Evolutionary conservation across 208 protist species (phyloP).

Genomic region (Leishmania gerbilli): DNA sequence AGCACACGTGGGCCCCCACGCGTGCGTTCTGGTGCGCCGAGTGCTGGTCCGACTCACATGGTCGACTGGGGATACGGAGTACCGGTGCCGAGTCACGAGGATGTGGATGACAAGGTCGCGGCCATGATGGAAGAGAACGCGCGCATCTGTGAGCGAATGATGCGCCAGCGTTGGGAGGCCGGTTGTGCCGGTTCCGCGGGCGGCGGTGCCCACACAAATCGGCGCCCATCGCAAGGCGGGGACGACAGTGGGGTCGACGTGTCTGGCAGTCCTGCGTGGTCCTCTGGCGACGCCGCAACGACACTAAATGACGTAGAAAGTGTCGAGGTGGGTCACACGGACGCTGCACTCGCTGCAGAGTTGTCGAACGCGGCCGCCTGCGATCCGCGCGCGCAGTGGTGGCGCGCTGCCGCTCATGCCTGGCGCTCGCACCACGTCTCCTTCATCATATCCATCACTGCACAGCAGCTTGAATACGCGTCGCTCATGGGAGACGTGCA

Average conservation of each 20-base stretch:
- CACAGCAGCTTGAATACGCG: conserved; percentile 70
- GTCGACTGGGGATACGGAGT: conserved; percentile 23
- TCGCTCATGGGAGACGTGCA: conserved; percentile 84
- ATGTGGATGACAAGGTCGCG: conserved; percentile 47
- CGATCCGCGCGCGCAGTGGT: conserved; percentile 66
- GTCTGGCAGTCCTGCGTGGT: background rate
- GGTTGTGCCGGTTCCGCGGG: background rate
- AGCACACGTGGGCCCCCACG: background rate
- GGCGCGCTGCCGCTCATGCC: conserved; percentile 62
- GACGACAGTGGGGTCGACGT: background rate
- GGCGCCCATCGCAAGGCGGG: background rate
- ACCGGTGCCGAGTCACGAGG: conserved; percentile 22
- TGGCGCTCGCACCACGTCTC: conserved; percentile 61
- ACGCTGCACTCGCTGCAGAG: background rate
- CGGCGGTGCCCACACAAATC: background rate
- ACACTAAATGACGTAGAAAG: background rate
- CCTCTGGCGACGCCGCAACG: background rate
- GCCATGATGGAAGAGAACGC: conserved; percentile 57
- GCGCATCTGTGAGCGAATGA: conserved; percentile 33
- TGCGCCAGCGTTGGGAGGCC: conserved; percentile 2
- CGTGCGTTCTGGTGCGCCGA: background rate
- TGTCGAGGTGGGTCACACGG: background rate
- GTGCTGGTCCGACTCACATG: background rate
- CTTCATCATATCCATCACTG: conserved; percentile 60
- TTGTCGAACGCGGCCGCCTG: background rate